Conservation (phyloP, 2,329 filamentous ascomycete genomes). For the Fusarium musae region DNA sequence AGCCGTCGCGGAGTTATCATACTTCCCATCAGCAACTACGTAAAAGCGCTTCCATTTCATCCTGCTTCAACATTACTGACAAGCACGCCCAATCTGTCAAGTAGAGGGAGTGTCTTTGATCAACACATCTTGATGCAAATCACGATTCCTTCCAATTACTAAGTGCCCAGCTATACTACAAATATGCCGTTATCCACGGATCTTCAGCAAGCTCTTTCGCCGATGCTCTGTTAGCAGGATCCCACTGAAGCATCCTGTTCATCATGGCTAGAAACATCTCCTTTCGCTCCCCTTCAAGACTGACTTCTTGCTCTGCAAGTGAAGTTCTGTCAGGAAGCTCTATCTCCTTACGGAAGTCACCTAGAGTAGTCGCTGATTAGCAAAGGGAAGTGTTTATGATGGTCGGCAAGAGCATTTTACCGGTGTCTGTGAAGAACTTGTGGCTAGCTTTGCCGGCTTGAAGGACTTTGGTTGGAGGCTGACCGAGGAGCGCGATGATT, state of each 20-base stretch:
- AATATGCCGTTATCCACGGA: conserved; percentile 44
- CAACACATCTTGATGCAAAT: no score
- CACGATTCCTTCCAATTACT: no score
- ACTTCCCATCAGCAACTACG: no score
- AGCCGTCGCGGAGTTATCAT: no score
- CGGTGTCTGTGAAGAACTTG: conserved; percentile 54
- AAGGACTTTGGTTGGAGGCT: conserved; percentile 52
- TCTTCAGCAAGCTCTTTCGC: conserved; percentile 46
- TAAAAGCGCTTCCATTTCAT: no score
- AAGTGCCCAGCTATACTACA: not conserved
- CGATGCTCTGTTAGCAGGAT: conserved; percentile 45
- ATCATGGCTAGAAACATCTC: conserved; percentile 50
- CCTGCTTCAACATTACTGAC: no score
- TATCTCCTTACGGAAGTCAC: conserved; percentile 32
- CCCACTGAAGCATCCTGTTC: conserved; percentile 53
- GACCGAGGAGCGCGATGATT: conserved; percentile 58
- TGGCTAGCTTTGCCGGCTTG: conserved; percentile 42
- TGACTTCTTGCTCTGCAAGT: conserved; percentile 52
- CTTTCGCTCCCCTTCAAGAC: conserved; percentile 47
- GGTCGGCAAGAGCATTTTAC: conserved; percentile 28
- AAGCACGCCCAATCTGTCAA: no score
- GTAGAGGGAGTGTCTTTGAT: no score
- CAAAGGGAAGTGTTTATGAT: no score
- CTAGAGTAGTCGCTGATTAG: no score
- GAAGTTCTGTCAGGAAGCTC: conserved; percentile 39